These are phyloP conservation scores for Elongisporangium senticosum DNA, from an alignment of 352 stramenopile genomes.

Conservation along the genomic window DNA sequence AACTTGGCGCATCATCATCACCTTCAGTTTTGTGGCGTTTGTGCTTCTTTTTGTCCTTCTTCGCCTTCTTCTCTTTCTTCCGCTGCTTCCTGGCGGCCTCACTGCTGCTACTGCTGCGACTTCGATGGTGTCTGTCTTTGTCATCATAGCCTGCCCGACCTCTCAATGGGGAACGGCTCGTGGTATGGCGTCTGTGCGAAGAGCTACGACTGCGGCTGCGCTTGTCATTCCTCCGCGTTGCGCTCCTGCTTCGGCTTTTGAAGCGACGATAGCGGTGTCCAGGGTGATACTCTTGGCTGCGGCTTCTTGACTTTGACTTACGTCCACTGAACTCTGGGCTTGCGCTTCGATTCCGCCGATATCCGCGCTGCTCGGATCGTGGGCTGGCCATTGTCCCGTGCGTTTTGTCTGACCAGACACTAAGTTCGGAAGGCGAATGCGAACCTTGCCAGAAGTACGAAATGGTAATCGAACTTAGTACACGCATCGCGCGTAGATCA, in stretches of 20 bases:
- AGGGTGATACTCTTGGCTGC: neutral
- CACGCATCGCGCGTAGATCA: neutral
- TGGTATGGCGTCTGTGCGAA: neutral
- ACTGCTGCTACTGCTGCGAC: slow-evolving; percentile 9
- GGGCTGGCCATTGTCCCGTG: neutral
- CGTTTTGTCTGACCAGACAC: neutral
- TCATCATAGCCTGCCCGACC: neutral
- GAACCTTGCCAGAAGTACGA: neutral
- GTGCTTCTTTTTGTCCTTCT: slow-evolving; percentile 26
- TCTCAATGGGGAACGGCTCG: slow-evolving; percentile 3
- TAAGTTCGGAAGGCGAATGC: neutral
- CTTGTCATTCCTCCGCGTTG: slow-evolving; percentile 1
- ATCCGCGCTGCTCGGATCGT: too few relatives aligned
- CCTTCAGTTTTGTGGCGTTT: slow-evolving; percentile 21
- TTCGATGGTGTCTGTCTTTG: neutral
- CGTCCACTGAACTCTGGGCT: neutral
- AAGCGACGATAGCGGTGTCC: too few relatives aligned
- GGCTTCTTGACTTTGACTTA: neutral
- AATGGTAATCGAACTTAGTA: neutral
- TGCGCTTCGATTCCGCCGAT: neutral
- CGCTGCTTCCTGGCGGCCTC: slow-evolving; percentile 12
- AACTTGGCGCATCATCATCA: neutral
- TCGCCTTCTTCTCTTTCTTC: slow-evolving; percentile 8
- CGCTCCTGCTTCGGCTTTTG: slow-evolving; percentile 9
- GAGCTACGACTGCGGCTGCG: slow-evolving; percentile 14